These are phyloP conservation scores for Nicotiana tomentosiformis DNA, from an alignment of 257 asterid genomes.

Conservation along the genomic window DNA sequence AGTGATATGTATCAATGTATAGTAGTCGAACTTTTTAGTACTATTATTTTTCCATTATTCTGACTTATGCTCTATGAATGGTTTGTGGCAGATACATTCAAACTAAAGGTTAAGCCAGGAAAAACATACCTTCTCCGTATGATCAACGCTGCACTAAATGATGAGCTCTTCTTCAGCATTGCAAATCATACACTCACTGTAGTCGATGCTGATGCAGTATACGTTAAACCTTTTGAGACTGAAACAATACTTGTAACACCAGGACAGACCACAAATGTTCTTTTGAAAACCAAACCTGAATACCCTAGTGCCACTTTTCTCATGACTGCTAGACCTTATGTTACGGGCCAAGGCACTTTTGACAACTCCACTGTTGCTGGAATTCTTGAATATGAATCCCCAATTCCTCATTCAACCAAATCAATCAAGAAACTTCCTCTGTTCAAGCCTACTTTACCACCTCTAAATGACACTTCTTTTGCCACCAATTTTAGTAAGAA, in stretches of 20 bases:
- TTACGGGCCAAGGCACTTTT: conserved; percentile 36
- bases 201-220: conserved; percentile 42
- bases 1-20: too few relatives aligned
- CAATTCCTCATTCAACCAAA: not conserved
- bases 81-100: conserved; percentile 23
- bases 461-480: conserved; percentile 31
- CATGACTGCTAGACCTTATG: conserved; percentile 35
- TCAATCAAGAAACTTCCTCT: conserved; percentile 4
- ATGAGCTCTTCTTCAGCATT: conserved; percentile 33
- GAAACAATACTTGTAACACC: conserved; percentile 37
- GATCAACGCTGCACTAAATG: conserved; percentile 42
- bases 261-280: conserved; percentile 46
- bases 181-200: conserved; percentile 44
- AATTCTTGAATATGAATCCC: conserved; percentile 33
- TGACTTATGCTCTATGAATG: not conserved
- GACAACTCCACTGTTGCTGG: conserved; percentile 47
- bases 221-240: conserved; percentile 40
- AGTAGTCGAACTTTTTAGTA: not conserved
- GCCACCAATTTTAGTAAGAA: conserved; percentile 21
- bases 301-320: conserved; percentile 22
- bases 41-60: not conserved
- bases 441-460: conserved; percentile 28
- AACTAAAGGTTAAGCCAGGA: conserved; percentile 25
- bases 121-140: conserved; percentile 31
- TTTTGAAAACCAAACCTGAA: conserved; percentile 26